These are phyloP conservation scores for Trametes coccinea DNA, from an alignment of 768 basidiomycete species.

Conservation along the genomic window DNA sequence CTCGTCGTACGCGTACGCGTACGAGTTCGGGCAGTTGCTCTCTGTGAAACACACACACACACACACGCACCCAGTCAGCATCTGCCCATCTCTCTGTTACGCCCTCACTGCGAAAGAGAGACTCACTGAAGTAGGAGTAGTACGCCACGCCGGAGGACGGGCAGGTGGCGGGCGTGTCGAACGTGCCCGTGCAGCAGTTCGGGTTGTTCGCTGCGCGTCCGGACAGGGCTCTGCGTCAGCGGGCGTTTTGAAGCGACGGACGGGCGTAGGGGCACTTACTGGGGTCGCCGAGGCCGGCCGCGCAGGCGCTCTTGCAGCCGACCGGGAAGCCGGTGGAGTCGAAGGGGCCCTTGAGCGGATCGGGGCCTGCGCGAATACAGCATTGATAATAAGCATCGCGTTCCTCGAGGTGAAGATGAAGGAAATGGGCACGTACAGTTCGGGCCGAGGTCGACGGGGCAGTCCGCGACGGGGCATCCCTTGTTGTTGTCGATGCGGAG, in stretches of 20 bases:
- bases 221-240: conserved; percentile 10
- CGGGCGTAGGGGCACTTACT: conserved; percentile 22
- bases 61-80: neutral
- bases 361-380: conserved; percentile 30
- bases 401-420: neutral
- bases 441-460: conserved; percentile 38
- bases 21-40: conserved; percentile 45
- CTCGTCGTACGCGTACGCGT: conserved; percentile 57
- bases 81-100: too few species aligned
- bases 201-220: conserved; percentile 47
- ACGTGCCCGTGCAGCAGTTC: conserved; percentile 64
- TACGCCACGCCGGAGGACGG: conserved; percentile 47
- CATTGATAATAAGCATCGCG: neutral
- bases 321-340: conserved; percentile 38
- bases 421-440: conserved; percentile 33
- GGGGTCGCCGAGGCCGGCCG: conserved; percentile 40
- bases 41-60: conserved; percentile 31
- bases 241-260: neutral
- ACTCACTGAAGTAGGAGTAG: conserved; percentile 50
- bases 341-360: conserved; percentile 35
- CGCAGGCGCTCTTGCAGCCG: conserved; percentile 47
- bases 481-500: conserved; percentile 34
- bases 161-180: conserved; percentile 55
- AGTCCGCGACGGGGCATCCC: conserved; percentile 35
- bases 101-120: neutral